phyloP scores from a whole-genome alignment of 768 basidiomycete genomes.

The Terana coerulea region DNA sequence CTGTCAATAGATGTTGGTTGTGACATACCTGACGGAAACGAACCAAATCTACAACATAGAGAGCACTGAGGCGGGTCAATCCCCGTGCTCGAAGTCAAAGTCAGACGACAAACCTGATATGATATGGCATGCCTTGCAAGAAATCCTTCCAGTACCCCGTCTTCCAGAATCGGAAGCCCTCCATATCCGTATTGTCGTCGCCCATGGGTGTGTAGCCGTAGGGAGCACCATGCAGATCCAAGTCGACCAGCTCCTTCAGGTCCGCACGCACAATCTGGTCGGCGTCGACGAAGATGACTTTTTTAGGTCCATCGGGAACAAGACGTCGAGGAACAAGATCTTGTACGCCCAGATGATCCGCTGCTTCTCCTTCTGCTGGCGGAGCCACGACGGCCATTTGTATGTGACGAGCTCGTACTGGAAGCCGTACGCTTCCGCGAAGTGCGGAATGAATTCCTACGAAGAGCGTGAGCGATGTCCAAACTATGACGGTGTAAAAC shows the following conservation, averaged over 20 bases:
- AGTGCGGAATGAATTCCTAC: conserved; percentile 96
- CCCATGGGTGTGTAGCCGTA: conserved; percentile 99
- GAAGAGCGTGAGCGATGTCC: conserved; percentile 1
- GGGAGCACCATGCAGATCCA: conserved; percentile 89
- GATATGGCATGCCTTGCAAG: conserved; percentile 80
- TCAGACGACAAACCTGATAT: conserved; percentile 70
- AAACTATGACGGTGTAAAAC: conserved; percentile 21
- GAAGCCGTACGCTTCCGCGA: conserved; percentile 89
- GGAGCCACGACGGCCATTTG: conserved; percentile 98
- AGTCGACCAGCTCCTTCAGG: conserved; percentile 88
- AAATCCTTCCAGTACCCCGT: conserved; percentile 94
- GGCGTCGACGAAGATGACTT: conserved; percentile 98
- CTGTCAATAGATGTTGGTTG: background rate
- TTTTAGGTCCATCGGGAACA: conserved; percentile 99
- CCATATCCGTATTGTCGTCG: conserved; percentile 90
- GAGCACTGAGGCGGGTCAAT: conserved; percentile 51
- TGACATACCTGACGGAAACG: conserved; percentile 81
- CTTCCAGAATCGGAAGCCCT: conserved; percentile 99
- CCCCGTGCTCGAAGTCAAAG: background rate
- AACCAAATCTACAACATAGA: conserved; percentile 94
- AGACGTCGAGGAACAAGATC: conserved; percentile 96
- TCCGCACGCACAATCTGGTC: conserved; percentile 98
- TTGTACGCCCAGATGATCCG: conserved; percentile 99
- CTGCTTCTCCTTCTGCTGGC: conserved; percentile 97
- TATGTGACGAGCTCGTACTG: conserved; percentile 97